Percentiles rank a stretch among this genome's conserved stretches.
These are phyloP conservation scores for Punica granatum DNA, from an alignment of 345 rosid species.

Conservation along the genomic window DNA sequence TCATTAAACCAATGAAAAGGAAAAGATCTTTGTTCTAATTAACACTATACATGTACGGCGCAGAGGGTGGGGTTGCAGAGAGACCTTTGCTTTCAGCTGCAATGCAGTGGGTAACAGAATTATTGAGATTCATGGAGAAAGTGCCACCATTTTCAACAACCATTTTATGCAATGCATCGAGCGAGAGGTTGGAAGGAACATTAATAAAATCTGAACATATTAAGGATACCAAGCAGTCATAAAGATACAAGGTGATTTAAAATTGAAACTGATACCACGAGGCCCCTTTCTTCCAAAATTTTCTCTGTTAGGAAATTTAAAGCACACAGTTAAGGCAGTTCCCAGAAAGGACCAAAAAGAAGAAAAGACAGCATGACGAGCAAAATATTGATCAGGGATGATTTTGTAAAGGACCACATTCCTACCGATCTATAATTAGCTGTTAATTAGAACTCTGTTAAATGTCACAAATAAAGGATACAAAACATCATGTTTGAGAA, in stretches of 20 bases:
- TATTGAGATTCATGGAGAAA: constrained; percentile 92
- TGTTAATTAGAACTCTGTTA: neutral
- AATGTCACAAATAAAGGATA: constrained; percentile 74
- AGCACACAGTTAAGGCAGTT: too few relatives aligned
- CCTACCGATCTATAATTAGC: neutral
- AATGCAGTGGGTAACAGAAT: constrained; percentile 76
- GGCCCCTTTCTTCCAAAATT: neutral
- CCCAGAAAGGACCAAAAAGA: neutral
- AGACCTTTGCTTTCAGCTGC: constrained; percentile 94
- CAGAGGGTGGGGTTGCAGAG: constrained; percentile 26
- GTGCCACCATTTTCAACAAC: constrained; percentile 87
- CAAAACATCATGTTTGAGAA: constrained; percentile 80
- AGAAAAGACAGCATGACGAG: neutral
- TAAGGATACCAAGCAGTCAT: constrained; percentile 31
- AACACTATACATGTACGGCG: neutral
- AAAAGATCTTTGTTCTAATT: neutral
- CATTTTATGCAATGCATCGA: constrained; percentile 76
- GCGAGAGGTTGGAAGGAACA: constrained; percentile 49
- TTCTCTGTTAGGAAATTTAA: too few relatives aligned
- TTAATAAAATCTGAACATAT: constrained; percentile 68
- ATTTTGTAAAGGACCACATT: neutral
- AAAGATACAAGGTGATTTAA: neutral
- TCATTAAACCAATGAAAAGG: neutral
- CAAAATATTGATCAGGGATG: neutral
- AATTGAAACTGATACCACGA: neutral